Conservation (phyloP, 2,329 filamentous ascomycete genomes). For the Colletotrichum plurivorum region DNA sequence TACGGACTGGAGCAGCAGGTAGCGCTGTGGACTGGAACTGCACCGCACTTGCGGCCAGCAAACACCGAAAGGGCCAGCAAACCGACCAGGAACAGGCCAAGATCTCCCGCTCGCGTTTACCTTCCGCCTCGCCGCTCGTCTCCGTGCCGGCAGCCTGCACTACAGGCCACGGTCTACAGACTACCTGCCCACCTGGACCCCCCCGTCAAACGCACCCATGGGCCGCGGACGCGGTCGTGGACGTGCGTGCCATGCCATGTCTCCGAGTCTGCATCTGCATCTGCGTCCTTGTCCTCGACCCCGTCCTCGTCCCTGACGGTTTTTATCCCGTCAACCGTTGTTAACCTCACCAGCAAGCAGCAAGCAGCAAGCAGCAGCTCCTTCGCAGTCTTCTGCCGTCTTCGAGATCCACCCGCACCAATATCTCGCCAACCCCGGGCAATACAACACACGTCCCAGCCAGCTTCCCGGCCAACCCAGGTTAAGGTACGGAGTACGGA, state of each 20-base stretch:
- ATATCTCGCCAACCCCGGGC: conserved; percentile 35
- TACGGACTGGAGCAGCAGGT: too few species aligned
- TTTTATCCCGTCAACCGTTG: too few species aligned
- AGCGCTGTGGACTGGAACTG: not conserved
- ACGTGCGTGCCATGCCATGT: not conserved
- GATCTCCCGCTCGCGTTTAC: too few species aligned
- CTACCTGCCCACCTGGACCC: not conserved
- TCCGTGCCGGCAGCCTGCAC: too few species aligned
- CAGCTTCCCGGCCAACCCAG: conserved; percentile 3
- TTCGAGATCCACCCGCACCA: conserved; percentile 34
- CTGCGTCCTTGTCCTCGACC: not conserved
- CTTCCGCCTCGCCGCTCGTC: too few species aligned
- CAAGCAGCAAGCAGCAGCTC: conserved; percentile 10
- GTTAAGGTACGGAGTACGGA: not conserved
- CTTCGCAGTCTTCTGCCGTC: conserved; percentile 22
- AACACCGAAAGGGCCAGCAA: conserved; percentile 27
- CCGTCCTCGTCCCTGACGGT: not conserved
- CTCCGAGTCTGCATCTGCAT: not conserved
- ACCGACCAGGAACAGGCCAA: conserved; percentile 4
- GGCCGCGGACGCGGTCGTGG: not conserved
- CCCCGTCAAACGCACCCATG: conserved; percentile 26
- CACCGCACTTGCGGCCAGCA: conserved; percentile 34
- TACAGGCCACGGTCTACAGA: too few species aligned
- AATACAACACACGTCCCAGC: conserved; percentile 15
- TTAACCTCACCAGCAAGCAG: not conserved